Conservation (phyloP, 2,329 filamentous ascomycete species). For the Colletotrichum musae region DNA sequence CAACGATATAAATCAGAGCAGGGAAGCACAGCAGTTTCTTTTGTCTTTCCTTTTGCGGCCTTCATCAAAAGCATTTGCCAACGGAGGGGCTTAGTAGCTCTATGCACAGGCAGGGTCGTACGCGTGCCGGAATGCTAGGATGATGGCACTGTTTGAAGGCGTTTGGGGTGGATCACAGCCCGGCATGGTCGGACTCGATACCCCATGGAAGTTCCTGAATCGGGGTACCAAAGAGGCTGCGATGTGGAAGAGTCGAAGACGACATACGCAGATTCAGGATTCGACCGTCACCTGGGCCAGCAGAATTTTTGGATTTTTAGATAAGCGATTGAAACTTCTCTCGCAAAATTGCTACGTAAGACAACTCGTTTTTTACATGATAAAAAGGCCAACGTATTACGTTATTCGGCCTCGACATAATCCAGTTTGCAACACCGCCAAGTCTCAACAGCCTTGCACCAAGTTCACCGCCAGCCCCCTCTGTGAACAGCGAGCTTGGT, state of each 20-base stretch:
- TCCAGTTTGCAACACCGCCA: background rate
- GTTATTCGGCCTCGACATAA: background rate
- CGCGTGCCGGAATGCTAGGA: background rate
- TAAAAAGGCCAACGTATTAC: slow-evolving; percentile 3
- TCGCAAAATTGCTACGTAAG: slow-evolving; percentile 7
- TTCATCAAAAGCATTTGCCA: no score
- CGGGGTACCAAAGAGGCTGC: background rate
- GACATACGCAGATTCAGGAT: background rate
- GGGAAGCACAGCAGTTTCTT: background rate
- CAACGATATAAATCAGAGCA: slow-evolving; percentile 13
- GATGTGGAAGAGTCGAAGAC: background rate
- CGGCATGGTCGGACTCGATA: slow-evolving; percentile 9
- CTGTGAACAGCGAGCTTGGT: background rate
- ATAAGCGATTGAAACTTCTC: background rate
- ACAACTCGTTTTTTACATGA: slow-evolving; percentile 11
- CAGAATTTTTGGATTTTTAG: background rate
- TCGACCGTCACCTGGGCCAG: background rate
- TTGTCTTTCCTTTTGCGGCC: no score
- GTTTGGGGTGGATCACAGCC: slow-evolving; percentile 12
- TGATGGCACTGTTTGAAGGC: slow-evolving; percentile 9
- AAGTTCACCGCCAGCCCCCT: background rate
- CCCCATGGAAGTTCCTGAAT: slow-evolving; percentile 8
- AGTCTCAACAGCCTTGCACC: background rate
- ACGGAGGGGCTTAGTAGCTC: slow-evolving; percentile 33
- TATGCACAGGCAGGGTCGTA: background rate